Evolutionary conservation across 2,329 filamentous ascomycete species (phyloP), one percentile per base, ranked within the genome.

Genomic region (Xenosphaeropsis pyriputrescens): DNA sequence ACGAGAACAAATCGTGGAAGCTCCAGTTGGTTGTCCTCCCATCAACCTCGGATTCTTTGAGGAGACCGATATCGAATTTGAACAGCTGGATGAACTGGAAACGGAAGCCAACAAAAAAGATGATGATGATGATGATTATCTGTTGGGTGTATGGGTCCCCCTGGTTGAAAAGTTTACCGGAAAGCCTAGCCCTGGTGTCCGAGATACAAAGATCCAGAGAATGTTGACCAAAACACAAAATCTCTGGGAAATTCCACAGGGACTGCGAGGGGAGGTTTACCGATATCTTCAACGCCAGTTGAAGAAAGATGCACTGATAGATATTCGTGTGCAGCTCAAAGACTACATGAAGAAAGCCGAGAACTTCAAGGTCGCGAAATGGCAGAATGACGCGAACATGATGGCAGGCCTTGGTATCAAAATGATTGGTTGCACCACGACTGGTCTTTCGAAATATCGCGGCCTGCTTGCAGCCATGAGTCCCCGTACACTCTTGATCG

Each of bases 381-480:
- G 17, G 34, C 6, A 36, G n/a, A 16, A 19, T 32, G 16, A 34
- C 32, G 41, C 49, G 19, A 42, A 40, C 5, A 38, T 55, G 11
- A 47, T 56, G 81, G 91, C 61, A 80, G 91, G 58, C 80, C 82
- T 50, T 34, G 57, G 61, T 13, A 50, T 51, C 15, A 57, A 55
- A 32, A 36, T 57, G 2, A 48, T 57, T 29, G 55, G 54, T 3
- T 57, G 55, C 19, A 84, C 79, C 0, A 80, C 75, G 0, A 83
- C 79, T 0, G 79, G 79, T 5, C 52, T 84, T 12, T 76, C 72
- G 52, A 84, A 83, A 47, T 81, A 83, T 45, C 68, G 79, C 12
- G 67, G 64, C 4, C 58, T 83, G 1, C 56, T 84, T 11, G 62
- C 74, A 3, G 67, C 68, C 16, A 47, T 82, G 3, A 63, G 67